Evolutionary conservation across 768 basidiomycete species (phyloP), one percentile per base, ranked within the genome.

Genomic region (Sporobolomyces phaffii): DNA sequence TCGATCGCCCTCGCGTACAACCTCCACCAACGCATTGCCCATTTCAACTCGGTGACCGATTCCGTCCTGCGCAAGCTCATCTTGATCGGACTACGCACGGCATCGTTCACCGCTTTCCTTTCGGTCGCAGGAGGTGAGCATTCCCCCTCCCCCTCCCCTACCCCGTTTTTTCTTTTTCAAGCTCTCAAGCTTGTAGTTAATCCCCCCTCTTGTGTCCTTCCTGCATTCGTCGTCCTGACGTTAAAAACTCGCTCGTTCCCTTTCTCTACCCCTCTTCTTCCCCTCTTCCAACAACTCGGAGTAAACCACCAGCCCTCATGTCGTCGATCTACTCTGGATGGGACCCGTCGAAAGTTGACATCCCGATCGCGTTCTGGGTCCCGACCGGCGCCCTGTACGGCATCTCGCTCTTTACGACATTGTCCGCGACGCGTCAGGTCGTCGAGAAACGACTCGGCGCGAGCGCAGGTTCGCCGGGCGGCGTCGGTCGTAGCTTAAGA

Each of bases 1-100:
- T 54, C 60, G 5, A 18, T 50, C 56, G 65, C 60, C 0, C 56
- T 68, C 54, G 47, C 65, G n/a, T 28, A 20, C 22, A 62, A 49
- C 22, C 56, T 68, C n/a, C 22, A 56, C 26, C 5, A 14, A 9
- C 60, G 65, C 29, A 62, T 68, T 41, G 60, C 60, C 4, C 47
- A 56, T 48, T 62, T 68, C 49, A 60, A 62, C 54, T 3, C 3
- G 2, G 18, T 7, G 13, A 68, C 65, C 10, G 65, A 68, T 41
- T 51, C 36, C 5, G 31, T 58, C 11, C 48, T 68, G 0, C 33
- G 41, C 11, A 54, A 56, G 26, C 49, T 68, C 6, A 68, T 62
- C 36, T 7, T 57, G 29, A 26, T 62, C 14, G 48, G 41, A 3
- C 41, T 68, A 7, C 45, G 48, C 17, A 62, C 60, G 10, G 65